These are phyloP conservation scores for Xylariaceae sp. DNA, from an alignment of 2,329 filamentous ascomycete species.

Conservation along the genomic window DNA sequence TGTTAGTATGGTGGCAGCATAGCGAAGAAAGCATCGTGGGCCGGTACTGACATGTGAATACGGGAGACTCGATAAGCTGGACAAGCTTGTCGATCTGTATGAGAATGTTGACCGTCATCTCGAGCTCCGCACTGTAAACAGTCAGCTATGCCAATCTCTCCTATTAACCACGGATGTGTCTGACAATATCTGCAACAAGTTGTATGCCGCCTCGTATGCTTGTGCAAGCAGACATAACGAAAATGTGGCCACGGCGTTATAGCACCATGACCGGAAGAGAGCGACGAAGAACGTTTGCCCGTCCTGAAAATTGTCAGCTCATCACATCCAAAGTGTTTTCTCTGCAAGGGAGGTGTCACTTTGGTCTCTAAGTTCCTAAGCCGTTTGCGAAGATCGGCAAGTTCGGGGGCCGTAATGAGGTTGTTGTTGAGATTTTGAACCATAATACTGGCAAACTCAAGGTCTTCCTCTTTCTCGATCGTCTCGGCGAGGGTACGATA, in stretches of 20 bases:
- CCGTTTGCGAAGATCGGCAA: slow-evolving; percentile 84
- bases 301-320: slow-evolving; percentile 51
- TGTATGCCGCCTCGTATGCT: slow-evolving; percentile 96
- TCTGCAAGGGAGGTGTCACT: slow-evolving; percentile 38
- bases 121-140: slow-evolving; percentile 73
- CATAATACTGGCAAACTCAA: slow-evolving; percentile 99
- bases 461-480: slow-evolving; percentile 94
- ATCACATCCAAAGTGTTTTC: background rate
- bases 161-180: slow-evolving; percentile 26
- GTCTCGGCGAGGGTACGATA: slow-evolving; percentile 94
- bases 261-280: slow-evolving; percentile 94
- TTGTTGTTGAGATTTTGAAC: slow-evolving; percentile 99
- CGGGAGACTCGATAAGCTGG: slow-evolving; percentile 90
- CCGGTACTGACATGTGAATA: slow-evolving; percentile 82
- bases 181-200: slow-evolving; percentile 90
- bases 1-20: slow-evolving; percentile 1
- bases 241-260: slow-evolving; percentile 96
- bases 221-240: slow-evolving; percentile 92
- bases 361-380: slow-evolving; percentile 85
- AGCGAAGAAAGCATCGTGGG: background rate
- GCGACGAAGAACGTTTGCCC: slow-evolving; percentile 94
- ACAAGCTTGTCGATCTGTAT: slow-evolving; percentile 99
- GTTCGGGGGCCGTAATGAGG: slow-evolving; percentile 90
- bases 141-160: slow-evolving; percentile 16
- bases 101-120: slow-evolving; percentile 98